Conservation (phyloP, 805 yeast species). For the Metschnikowia reukaufii region DNA sequence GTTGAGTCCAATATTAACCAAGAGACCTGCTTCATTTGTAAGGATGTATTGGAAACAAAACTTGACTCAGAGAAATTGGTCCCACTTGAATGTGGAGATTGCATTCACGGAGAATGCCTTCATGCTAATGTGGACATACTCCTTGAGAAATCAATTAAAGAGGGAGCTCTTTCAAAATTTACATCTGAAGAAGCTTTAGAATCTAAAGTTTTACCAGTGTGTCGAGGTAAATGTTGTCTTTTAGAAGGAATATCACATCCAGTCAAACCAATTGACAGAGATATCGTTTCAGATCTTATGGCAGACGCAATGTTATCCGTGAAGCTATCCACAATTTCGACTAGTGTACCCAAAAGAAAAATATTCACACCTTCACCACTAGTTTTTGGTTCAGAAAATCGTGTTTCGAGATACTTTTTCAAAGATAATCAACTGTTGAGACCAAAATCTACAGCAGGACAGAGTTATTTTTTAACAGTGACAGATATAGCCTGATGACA, state of each 20-base stretch:
- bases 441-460: slow-evolving; percentile 4
- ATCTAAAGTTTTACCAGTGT: slow-evolving; percentile 11
- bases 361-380: not conserved
- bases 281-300: slow-evolving; percentile 7
- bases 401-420: slow-evolving; percentile 13
- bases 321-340: slow-evolving; percentile 10
- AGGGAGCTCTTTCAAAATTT: not conserved
- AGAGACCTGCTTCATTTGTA: slow-evolving; percentile 49
- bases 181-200: not conserved
- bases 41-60: slow-evolving; percentile 48
- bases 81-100: slow-evolving; percentile 54
- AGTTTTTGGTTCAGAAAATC: slow-evolving; percentile 9
- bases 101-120: slow-evolving; percentile 60
- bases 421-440: slow-evolving; percentile 14
- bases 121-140: slow-evolving; percentile 16
- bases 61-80: slow-evolving; percentile 46
- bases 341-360: not conserved
- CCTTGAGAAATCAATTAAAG: slow-evolving; percentile 10
- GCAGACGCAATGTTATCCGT: slow-evolving; percentile 16
- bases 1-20: slow-evolving; percentile 1
- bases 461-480: not conserved
- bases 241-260: not conserved
- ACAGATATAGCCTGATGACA: not conserved
- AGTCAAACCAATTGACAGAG: slow-evolving; percentile 13
- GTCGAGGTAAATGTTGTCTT: slow-evolving; percentile 15